Conservation (phyloP, 108 stramenopile species). For the Cyclostephanos tholiformis region DNA sequence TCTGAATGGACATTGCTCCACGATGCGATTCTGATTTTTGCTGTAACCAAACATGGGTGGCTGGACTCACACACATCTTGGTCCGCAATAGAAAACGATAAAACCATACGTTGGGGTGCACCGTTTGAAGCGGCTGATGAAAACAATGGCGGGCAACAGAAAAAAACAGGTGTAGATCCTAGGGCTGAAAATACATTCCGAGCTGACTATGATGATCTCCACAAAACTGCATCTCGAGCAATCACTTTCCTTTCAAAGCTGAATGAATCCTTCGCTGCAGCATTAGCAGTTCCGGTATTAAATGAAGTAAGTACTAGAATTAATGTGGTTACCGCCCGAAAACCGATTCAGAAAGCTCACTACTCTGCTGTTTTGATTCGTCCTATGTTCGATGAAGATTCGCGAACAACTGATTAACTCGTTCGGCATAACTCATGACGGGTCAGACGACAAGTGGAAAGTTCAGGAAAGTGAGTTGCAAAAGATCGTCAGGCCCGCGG, state of each 20-base stretch:
- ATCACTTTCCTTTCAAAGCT: conserved; percentile 53
- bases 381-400: conserved; percentile 21
- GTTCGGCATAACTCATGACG: conserved; percentile 41
- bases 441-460: conserved; percentile 21
- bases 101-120: conserved; percentile 66
- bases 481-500: conserved; percentile 2
- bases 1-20: conserved; percentile 70
- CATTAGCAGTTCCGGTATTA: conserved; percentile 18
- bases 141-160: conserved; percentile 1
- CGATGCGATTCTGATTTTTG: conserved; percentile 72
- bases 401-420: conserved; percentile 53
- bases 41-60: conserved; percentile 84
- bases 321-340: neutral
- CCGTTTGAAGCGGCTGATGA: conserved; percentile 57
- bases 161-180: conserved; percentile 14
- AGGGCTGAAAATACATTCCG: conserved; percentile 11
- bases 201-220: conserved; percentile 35
- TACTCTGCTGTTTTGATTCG: neutral
- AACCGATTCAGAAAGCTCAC: neutral
- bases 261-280: conserved; percentile 39
- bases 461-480: conserved; percentile 39
- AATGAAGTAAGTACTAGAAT: conserved; percentile 26
- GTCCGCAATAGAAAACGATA: conserved; percentile 59
- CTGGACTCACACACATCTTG: conserved; percentile 59
- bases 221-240: conserved; percentile 59